These are phyloP conservation scores for Malania oleifera DNA, from an alignment of 164 flowering plant genomes.

Conservation along the genomic window DNA sequence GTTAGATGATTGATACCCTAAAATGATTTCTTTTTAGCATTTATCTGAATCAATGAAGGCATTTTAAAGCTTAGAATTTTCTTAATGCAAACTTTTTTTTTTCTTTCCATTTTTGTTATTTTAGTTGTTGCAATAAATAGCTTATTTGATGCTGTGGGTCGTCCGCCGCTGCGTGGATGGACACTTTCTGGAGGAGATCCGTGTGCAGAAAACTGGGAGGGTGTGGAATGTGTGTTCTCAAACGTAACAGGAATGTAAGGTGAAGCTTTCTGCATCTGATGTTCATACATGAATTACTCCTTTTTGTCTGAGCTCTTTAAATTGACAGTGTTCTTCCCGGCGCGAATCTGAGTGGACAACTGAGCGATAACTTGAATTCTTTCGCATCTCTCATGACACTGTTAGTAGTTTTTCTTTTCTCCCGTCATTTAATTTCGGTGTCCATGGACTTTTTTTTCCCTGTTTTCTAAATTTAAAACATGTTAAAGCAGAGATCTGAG, in stretches of 20 bases:
- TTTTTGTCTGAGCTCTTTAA: constrained; percentile 3
- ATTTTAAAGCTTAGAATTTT: too few relatives aligned
- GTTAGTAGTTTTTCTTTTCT: constrained; percentile 36
- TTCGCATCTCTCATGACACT: constrained; percentile 42
- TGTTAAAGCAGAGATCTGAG: constrained; percentile 48
- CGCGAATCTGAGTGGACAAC: constrained; percentile 45
- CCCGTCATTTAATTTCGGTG: too few relatives aligned
- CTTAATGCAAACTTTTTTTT: neutral
- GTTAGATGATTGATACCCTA: constrained; percentile 27
- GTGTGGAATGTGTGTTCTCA: constrained; percentile 65
- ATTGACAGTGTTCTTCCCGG: constrained; percentile 32
- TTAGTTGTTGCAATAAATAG: constrained; percentile 64
- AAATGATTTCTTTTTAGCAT: too few relatives aligned
- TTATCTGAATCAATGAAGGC: too few relatives aligned
- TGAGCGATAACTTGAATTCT: constrained; percentile 30
- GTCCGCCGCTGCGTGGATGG: constrained; percentile 76
- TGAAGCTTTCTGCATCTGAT: constrained; percentile 2
- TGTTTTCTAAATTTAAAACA: too few relatives aligned
- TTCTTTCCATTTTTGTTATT: neutral
- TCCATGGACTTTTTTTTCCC: too few relatives aligned
- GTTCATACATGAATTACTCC: neutral
- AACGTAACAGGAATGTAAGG: constrained; percentile 73
- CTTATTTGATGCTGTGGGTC: constrained; percentile 56
- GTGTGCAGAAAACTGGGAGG: constrained; percentile 78
- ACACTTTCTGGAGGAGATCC: constrained; percentile 78